These are phyloP conservation scores for Laguncularia racemosa DNA, from an alignment of 345 rosid species.

Conservation along the genomic window DNA sequence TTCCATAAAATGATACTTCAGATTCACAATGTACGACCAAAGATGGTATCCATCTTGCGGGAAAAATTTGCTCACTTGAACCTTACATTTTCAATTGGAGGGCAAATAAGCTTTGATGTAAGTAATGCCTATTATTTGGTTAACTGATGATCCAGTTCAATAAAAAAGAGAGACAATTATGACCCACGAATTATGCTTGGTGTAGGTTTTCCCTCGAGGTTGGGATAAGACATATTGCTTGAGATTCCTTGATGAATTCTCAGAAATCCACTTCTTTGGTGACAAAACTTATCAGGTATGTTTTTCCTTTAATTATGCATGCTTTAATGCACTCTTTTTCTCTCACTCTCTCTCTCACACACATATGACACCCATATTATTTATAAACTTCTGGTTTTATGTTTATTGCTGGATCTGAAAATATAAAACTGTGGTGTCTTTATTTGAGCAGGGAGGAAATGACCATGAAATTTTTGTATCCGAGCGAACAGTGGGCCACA, in stretches of 20 bases:
- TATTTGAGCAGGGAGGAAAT: constrained; percentile 74
- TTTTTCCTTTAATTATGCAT: background rate
- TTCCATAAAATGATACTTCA: constrained; percentile 21
- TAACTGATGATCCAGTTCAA: constrained; percentile 2
- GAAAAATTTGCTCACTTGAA: constrained; percentile 88
- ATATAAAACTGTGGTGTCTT: background rate
- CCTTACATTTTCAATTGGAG: constrained; percentile 93
- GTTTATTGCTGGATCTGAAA: too few relatives aligned
- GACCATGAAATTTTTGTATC: constrained; percentile 88
- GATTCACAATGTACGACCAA: constrained; percentile 78
- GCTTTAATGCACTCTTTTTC: background rate
- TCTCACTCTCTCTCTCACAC: background rate
- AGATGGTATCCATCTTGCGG: constrained; percentile 75
- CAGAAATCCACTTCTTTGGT: constrained; percentile 93
- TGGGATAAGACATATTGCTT: constrained; percentile 99
- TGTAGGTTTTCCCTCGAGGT: constrained; percentile 87
- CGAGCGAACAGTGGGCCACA: constrained; percentile 75
- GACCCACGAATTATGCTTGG: constrained; percentile 8
- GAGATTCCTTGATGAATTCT: constrained; percentile 69
- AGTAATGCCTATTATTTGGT: constrained; percentile 17
- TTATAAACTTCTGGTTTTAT: too few relatives aligned
- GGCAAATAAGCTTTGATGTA: constrained; percentile 97
- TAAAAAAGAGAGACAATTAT: background rate
- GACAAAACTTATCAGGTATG: constrained; percentile 95
- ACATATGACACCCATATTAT: too few relatives aligned